Base-by-base conservation (phyloP, 768 basidiomycete species). In the Agrocybe chaxingu region DNA sequence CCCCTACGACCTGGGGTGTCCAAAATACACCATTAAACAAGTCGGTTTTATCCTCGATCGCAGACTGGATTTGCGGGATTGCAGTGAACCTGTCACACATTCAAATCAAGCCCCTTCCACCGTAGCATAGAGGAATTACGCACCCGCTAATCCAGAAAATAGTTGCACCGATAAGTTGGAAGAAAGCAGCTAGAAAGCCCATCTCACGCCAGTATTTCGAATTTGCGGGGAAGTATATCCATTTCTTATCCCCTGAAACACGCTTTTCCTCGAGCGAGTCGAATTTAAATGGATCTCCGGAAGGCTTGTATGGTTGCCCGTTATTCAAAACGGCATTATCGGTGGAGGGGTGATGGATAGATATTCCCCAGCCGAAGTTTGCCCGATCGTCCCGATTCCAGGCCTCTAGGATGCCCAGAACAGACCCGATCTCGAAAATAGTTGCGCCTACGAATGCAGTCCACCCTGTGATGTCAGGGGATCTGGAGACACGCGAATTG, bases 1-100 rank as follows among this genome's bases (percentile, higher is more conserved):
- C 83, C 35, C 84, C 84, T 13, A 84, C 59, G 8, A 85, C 81
- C 55, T 84, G 82, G 0, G 84, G 84, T 0, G 77, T 72, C 81
- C 81, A 84, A 61, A 70, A 84, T 31, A 80, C 72, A 8, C 80
- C 76, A 52, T 80, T 74, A 11, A 70, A 51, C 2, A 74, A 49
- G 6, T 57, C 64, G 7, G 61, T 63, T 30, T 62, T 59, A 0
- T 59, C 30, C 51, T 52, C 45, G 13, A 74, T 66, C 2, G 65
- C 53, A 12, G 35, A 47, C 47, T 72, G 70, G 8, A 76, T 71
- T 3, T 58, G 39, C 7, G 72, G 72, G 34, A 74, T 65, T 3
- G 66, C 66, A 12, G 72, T 70, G 45, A 69, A 70, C 11, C 70
- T 67, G 58, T 39, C 8, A 10, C 7, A 8, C 1, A 12, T 16